phyloP scores from a whole-genome alignment of 2,329 filamentous ascomycete genomes.

The Apiospora kogelbergensis region DNA sequence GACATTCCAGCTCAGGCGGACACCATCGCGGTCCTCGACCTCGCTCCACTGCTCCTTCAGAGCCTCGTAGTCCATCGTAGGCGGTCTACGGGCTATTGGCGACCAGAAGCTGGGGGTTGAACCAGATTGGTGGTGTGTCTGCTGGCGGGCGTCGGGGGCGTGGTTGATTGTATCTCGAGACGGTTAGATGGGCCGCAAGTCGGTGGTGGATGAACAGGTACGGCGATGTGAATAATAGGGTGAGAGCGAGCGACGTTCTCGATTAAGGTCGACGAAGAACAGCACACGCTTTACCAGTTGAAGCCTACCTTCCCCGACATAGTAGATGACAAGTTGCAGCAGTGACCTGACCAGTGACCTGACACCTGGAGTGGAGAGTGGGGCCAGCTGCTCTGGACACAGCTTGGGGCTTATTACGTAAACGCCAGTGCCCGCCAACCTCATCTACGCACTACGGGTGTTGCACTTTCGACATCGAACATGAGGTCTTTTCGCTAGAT shows the following conservation, averaged over 20 bases:
- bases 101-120: not conserved
- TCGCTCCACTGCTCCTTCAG: constrained; percentile 96
- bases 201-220: not conserved
- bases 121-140: not conserved
- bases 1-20: constrained; percentile 97
- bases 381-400: not conserved
- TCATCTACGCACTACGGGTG: no score
- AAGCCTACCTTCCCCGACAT: not conserved
- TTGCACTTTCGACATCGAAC: no score
- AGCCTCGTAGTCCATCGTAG: constrained; percentile 82
- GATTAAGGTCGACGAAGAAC: constrained; percentile 1
- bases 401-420: no score
- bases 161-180: not conserved
- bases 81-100: not conserved
- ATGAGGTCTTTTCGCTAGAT: no score
- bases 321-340: constrained; percentile 8
- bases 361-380: not conserved
- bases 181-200: not conserved
- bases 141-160: not conserved
- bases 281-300: not conserved
- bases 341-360: no score
- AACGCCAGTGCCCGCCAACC: no score
- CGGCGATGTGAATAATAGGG: not conserved
- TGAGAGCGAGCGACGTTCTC: not conserved
- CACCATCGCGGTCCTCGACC: constrained; percentile 93